Percentiles rank a stretch among this genome's conserved stretches.
These are phyloP conservation scores for Aspergillus flavus DNA, from an alignment of 2,329 filamentous ascomycete genomes.

Conservation along the genomic window DNA sequence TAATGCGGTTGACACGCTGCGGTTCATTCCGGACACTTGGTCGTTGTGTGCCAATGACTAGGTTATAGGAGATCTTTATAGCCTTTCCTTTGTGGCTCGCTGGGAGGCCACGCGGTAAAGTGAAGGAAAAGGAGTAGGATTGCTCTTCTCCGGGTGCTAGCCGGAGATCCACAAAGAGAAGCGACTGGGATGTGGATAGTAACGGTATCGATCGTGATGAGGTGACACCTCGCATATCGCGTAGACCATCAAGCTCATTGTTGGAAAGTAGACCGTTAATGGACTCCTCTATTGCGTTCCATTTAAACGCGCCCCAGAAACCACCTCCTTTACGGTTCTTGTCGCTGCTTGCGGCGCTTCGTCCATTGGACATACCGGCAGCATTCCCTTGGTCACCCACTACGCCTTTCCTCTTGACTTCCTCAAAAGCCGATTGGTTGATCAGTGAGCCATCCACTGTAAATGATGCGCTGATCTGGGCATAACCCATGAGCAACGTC, in stretches of 20 bases:
- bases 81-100: conserved; percentile 88
- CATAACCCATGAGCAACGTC: conserved; percentile 96
- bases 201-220: conserved; percentile 86
- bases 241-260: conserved; percentile 87
- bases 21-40: conserved; percentile 76
- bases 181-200: conserved; percentile 91
- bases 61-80: conserved; percentile 89
- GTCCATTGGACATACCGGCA: conserved; percentile 69
- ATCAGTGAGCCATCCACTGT: conserved; percentile 88
- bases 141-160: conserved; percentile 86
- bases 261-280: conserved; percentile 84
- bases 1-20: conserved; percentile 81
- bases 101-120: conserved; percentile 82
- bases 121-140: conserved; percentile 84
- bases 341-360: conserved; percentile 33
- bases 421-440: conserved; percentile 86
- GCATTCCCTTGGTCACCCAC: conserved; percentile 80
- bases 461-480: conserved; percentile 90
- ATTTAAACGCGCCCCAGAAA: conserved; percentile 81
- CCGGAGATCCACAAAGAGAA: conserved; percentile 90
- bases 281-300: conserved; percentile 85
- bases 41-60: conserved; percentile 89
- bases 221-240: conserved; percentile 87
- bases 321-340: conserved; percentile 68
- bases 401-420: conserved; percentile 92